Percentiles rank a stretch among this genome's conserved stretches.
These are phyloP conservation scores for Takashimella koratensis DNA, from an alignment of 1,284 basidiomycete species.

Conservation along the genomic window DNA sequence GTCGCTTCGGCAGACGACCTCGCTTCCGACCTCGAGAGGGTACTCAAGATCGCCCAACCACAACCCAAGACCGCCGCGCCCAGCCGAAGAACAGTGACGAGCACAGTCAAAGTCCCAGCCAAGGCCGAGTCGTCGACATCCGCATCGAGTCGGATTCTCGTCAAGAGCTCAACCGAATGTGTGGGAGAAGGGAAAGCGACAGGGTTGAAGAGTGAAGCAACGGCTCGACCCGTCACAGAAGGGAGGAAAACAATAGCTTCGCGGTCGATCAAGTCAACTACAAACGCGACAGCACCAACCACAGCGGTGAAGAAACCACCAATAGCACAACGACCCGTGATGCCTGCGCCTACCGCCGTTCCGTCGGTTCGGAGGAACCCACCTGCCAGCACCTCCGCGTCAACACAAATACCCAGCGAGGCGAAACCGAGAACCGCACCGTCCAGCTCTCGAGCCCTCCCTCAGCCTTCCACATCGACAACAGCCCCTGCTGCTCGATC, in stretches of 20 bases:
- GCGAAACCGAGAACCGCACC: background rate
- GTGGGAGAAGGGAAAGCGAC: background rate
- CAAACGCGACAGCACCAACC: constrained; percentile 1
- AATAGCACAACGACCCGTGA: background rate
- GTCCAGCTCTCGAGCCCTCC: background rate
- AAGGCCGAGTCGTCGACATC: background rate
- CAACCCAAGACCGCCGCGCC: background rate
- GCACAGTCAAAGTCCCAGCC: background rate
- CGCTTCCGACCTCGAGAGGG: constrained; percentile 25
- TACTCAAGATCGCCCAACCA: constrained; percentile 26
- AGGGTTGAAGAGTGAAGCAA: constrained; percentile 2
- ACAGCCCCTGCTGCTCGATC: constrained; percentile 1
- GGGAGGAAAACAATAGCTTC: background rate
- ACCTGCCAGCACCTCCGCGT: background rate
- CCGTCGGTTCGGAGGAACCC: too few species aligned
- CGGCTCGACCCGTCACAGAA: too few species aligned
- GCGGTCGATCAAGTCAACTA: background rate
- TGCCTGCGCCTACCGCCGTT: background rate
- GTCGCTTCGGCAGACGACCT: constrained; percentile 28
- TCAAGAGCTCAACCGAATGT: constrained; percentile 1
- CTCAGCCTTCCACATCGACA: background rate
- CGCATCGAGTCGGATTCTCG: background rate
- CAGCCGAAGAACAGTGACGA: background rate
- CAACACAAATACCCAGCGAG: background rate
- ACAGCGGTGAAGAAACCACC: background rate